phyloP scores from a whole-genome alignment of 106 monocot genomes.

The Agapanthus africanus region DNA sequence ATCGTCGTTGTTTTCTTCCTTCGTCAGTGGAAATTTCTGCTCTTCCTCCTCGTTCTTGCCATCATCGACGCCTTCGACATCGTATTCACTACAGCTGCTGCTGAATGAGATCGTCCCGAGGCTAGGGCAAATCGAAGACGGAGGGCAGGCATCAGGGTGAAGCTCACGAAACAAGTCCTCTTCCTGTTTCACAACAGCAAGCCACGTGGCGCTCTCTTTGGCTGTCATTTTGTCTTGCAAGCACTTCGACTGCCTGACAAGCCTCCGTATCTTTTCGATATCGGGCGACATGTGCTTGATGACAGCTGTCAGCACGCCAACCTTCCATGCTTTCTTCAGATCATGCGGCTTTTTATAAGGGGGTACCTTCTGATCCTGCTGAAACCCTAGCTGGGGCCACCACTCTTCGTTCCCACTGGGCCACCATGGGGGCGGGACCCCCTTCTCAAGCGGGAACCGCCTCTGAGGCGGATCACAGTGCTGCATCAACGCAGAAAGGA shows the following conservation, averaged over 20 bases:
- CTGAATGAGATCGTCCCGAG: slow-evolving; percentile 35
- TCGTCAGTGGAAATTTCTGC: slow-evolving; percentile 55
- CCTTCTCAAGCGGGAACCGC: slow-evolving; percentile 69
- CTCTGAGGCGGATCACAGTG: slow-evolving; percentile 82
- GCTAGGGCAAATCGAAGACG: slow-evolving; percentile 14
- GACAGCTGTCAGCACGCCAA: slow-evolving; percentile 62
- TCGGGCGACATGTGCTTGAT: slow-evolving; percentile 85
- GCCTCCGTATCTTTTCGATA: slow-evolving; percentile 55
- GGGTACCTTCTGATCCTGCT: slow-evolving; percentile 45
- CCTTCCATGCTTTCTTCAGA: slow-evolving; percentile 83
- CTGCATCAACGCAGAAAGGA: slow-evolving; percentile 75
- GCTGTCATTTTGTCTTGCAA: slow-evolving; percentile 92
- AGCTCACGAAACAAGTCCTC: slow-evolving; percentile 43
- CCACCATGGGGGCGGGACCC: slow-evolving; percentile 77
- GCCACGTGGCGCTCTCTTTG: slow-evolving; percentile 72
- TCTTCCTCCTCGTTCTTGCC: slow-evolving; percentile 21
- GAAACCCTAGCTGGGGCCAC: slow-evolving; percentile 48
- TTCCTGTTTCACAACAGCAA: slow-evolving; percentile 67
- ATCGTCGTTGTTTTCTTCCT: slow-evolving; percentile 36
- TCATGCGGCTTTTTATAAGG: slow-evolving; percentile 86
- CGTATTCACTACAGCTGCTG: slow-evolving; percentile 52
- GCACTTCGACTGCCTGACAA: slow-evolving; percentile 75
- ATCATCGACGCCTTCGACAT: slow-evolving; percentile 73
- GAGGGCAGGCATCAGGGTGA: slow-evolving; percentile 37
- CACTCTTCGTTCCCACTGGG: slow-evolving; percentile 61